Percentiles rank a stretch among this genome's conserved stretches.
phyloP scores from a whole-genome alignment of 129 eudicot genomes.

The Arctium lappa region DNA sequence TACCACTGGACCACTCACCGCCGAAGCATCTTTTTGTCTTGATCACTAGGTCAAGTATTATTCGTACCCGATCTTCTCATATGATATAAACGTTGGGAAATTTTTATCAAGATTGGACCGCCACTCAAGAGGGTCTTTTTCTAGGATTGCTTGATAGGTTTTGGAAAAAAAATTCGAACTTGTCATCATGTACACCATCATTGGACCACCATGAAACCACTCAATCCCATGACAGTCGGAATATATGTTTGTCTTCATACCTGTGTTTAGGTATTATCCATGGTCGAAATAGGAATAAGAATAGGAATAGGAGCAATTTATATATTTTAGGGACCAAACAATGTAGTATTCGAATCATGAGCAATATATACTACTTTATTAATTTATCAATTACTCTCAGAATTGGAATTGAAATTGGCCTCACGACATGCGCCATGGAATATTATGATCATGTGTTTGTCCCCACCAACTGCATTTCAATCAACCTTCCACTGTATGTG shows the following conservation, averaged over 20 bases:
- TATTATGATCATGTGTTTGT: slow-evolving; percentile 27
- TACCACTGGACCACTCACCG: slow-evolving; percentile 18
- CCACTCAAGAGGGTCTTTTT: slow-evolving; percentile 28
- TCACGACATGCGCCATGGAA: slow-evolving; percentile 29
- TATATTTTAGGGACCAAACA: slow-evolving; percentile 24
- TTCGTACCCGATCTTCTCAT: slow-evolving; percentile 14
- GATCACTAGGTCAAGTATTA: slow-evolving; percentile 29
- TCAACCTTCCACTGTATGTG: slow-evolving; percentile 33
- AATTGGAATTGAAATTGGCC: not conserved
- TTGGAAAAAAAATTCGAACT: slow-evolving; percentile 3
- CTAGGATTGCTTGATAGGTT: slow-evolving; percentile 2
- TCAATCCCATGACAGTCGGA: not conserved
- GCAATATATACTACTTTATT: slow-evolving; percentile 14
- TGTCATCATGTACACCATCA: slow-evolving; percentile 6
- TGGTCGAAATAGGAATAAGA: not conserved
- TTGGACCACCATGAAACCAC: slow-evolving; percentile 17
- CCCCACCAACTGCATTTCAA: slow-evolving; percentile 26
- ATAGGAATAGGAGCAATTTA: slow-evolving; percentile 9
- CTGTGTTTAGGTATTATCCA: not conserved
- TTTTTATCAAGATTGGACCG: slow-evolving; percentile 31
- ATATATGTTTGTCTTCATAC: slow-evolving; percentile 21
- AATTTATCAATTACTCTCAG: not conserved
- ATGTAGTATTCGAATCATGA: slow-evolving; percentile 29
- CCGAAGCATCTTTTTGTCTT: slow-evolving; percentile 5
- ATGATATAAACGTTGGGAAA: not conserved